These are phyloP conservation scores for Fusarium austroafricanum DNA, from an alignment of 2,329 filamentous ascomycete species.

Conservation along the genomic window DNA sequence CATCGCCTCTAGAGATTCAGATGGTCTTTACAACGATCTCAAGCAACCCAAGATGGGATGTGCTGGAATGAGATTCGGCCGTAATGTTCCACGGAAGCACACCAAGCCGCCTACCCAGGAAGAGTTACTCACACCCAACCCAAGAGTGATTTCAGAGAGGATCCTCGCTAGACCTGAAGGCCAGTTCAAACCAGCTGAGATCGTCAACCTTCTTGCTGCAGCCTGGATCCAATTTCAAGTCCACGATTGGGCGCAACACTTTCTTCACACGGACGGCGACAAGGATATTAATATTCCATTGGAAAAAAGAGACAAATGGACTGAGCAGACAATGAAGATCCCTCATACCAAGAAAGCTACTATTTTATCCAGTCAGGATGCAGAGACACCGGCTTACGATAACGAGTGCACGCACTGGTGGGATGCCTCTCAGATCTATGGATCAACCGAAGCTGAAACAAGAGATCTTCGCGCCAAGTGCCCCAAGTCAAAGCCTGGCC, in stretches of 20 bases:
- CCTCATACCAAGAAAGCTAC: slow-evolving; percentile 7
- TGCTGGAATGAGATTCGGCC: slow-evolving; percentile 25
- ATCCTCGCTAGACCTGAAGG: slow-evolving; percentile 24
- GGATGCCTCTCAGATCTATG: slow-evolving; percentile 32
- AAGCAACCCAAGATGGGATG: slow-evolving; percentile 23
- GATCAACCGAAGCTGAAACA: slow-evolving; percentile 21
- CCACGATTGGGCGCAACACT: slow-evolving; percentile 27
- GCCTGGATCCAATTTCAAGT: slow-evolving; percentile 33
- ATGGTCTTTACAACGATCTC: slow-evolving; percentile 23
- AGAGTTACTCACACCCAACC: slow-evolving; percentile 12
- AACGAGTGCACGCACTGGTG: slow-evolving; percentile 32
- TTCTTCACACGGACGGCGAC: background rate
- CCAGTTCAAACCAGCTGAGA: slow-evolving; percentile 26
- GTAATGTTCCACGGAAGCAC: slow-evolving; percentile 15
- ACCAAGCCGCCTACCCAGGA: slow-evolving; percentile 7
- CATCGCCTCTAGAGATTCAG: background rate
- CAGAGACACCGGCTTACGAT: slow-evolving; percentile 12
- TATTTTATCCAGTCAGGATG: background rate
- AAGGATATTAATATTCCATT: slow-evolving; percentile 14
- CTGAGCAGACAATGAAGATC: slow-evolving; percentile 8
- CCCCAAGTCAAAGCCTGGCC: slow-evolving; percentile 2
- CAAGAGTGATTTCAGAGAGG: slow-evolving; percentile 11
- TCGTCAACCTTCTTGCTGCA: slow-evolving; percentile 27
- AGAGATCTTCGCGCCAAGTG: background rate
- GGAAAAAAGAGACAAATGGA: slow-evolving; percentile 6